A percentile compares a stretch with the other conserved stretches of the same genome.
phyloP scores from a whole-genome alignment of 805 yeast genomes.

The Candida nemodendra region DNA sequence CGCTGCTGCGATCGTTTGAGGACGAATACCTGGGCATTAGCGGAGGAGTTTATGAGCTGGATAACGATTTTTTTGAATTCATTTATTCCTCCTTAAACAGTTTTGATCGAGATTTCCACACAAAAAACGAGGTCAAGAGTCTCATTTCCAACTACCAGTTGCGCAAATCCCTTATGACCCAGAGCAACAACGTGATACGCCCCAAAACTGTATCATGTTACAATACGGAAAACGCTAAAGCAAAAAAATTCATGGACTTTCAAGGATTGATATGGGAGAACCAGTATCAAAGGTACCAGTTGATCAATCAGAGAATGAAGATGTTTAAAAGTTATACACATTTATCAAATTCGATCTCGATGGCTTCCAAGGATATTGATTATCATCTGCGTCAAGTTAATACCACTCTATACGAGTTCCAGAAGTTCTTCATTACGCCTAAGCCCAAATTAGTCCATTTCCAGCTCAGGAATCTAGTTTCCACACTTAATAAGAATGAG shows the following conservation, averaged over 20 bases:
- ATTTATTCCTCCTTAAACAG: conserved; percentile 18
- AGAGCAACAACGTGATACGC: conserved; percentile 8
- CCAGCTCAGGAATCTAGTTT: conserved; percentile 53
- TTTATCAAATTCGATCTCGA: conserved; percentile 22
- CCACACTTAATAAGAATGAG: conserved; percentile 34
- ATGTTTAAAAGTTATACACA: conserved; percentile 27
- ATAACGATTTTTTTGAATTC: conserved; percentile 25
- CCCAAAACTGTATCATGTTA: conserved; percentile 7
- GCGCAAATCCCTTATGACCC: conserved; percentile 11
- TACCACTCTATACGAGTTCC: conserved; percentile 37
- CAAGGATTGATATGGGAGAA: conserved; percentile 33
- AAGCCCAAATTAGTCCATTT: conserved; percentile 54
- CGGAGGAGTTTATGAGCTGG: conserved; percentile 22
- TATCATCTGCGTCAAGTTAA: conserved; percentile 23
- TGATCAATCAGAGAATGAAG: conserved; percentile 21
- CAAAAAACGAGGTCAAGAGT: conserved; percentile 12
- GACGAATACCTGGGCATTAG: conserved; percentile 15
- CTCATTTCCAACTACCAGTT: conserved; percentile 14
- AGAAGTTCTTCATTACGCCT: conserved; percentile 41
- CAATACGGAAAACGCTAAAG: conserved; percentile 5
- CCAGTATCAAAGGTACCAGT: conserved; percentile 17
- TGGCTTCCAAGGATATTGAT: conserved; percentile 19
- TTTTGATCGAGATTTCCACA: conserved; percentile 12
- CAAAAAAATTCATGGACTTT: conserved; percentile 22
- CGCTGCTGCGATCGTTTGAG: conserved; percentile 11